Evolutionary conservation across 495 filamentous ascomycete genomes (phyloP).

Genomic region (Penicillium macrosclerotiorum): DNA sequence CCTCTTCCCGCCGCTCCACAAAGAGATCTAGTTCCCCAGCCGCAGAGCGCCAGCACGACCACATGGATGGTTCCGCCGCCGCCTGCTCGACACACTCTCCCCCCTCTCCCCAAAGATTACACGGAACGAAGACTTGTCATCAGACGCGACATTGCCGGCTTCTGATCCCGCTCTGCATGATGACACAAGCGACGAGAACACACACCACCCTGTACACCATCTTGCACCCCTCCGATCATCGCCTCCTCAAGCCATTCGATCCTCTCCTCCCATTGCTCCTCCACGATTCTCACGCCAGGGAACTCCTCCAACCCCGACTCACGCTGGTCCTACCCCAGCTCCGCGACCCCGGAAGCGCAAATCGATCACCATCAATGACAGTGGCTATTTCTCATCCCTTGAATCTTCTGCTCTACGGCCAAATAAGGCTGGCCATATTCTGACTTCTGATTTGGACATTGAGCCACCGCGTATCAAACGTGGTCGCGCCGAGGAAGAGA

Average conservation of each 20-base stretch:
- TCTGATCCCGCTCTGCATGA: slow-evolving; percentile 74
- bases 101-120: slow-evolving; percentile 17
- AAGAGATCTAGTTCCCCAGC: slow-evolving; percentile 28
- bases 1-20: slow-evolving; percentile 39
- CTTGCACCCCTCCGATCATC: slow-evolving; percentile 50
- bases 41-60: slow-evolving; percentile 31
- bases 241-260: slow-evolving; percentile 67
- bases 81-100: slow-evolving; percentile 20
- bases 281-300: slow-evolving; percentile 60
- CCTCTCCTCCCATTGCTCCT: slow-evolving; percentile 82
- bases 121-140: slow-evolving; percentile 65
- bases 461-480: slow-evolving; percentile 78
- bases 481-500: slow-evolving; percentile 92
- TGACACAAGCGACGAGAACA: slow-evolving; percentile 53
- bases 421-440: slow-evolving; percentile 55
- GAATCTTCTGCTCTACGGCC: slow-evolving; percentile 87
- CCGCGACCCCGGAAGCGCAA: slow-evolving; percentile 68
- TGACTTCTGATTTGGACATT: slow-evolving; percentile 68
- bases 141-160: slow-evolving; percentile 90
- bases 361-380: slow-evolving; percentile 79
- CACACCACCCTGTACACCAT: slow-evolving; percentile 26
- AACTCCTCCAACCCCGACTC: slow-evolving; percentile 70
- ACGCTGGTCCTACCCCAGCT: slow-evolving; percentile 51
- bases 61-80: slow-evolving; percentile 43
- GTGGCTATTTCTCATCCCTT: slow-evolving; percentile 96